These are phyloP conservation scores for Erythrobasidium yunnanense DNA, from an alignment of 768 basidiomycete genomes.

Conservation along the genomic window DNA sequence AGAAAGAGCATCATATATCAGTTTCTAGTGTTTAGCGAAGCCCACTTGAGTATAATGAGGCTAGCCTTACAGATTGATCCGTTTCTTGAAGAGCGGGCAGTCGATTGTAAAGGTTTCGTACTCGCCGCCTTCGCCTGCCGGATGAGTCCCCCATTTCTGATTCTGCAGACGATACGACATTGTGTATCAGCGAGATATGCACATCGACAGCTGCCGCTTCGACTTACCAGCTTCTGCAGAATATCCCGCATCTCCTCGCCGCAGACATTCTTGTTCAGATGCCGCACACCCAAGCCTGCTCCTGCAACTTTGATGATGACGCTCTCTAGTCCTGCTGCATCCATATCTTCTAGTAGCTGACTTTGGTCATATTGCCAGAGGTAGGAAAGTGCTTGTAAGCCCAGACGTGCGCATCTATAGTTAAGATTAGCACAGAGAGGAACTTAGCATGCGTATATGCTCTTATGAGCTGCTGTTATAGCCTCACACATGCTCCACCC, in stretches of 20 bases:
- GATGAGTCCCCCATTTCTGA: conserved; percentile 69
- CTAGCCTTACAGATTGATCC: conserved; percentile 56
- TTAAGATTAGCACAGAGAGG: too few relatives aligned
- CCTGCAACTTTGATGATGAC: conserved; percentile 93
- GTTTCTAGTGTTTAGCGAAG: conserved; percentile 56
- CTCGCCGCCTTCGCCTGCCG: conserved; percentile 96
- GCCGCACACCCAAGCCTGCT: conserved; percentile 56
- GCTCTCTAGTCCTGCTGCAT: conserved; percentile 62
- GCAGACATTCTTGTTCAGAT: conserved; percentile 63
- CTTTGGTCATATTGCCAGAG: conserved; percentile 88
- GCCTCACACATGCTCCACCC: conserved; percentile 91
- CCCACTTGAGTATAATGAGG: neutral
- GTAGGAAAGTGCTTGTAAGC: conserved; percentile 68
- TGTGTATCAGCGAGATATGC: neutral
- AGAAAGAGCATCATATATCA: too few relatives aligned
- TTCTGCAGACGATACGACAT: conserved; percentile 49
- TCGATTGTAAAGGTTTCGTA: conserved; percentile 90
- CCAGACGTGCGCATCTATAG: conserved; percentile 72
- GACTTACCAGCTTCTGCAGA: conserved; percentile 58
- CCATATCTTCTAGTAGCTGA: conserved; percentile 78
- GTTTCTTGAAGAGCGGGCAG: conserved; percentile 71
- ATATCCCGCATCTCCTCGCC: conserved; percentile 57
- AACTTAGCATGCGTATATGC: too few relatives aligned
- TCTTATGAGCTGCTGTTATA: neutral
- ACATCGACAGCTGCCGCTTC: neutral